Conservation (phyloP, 2,329 filamentous ascomycete genomes). For the Fusarium liriodendri region DNA sequence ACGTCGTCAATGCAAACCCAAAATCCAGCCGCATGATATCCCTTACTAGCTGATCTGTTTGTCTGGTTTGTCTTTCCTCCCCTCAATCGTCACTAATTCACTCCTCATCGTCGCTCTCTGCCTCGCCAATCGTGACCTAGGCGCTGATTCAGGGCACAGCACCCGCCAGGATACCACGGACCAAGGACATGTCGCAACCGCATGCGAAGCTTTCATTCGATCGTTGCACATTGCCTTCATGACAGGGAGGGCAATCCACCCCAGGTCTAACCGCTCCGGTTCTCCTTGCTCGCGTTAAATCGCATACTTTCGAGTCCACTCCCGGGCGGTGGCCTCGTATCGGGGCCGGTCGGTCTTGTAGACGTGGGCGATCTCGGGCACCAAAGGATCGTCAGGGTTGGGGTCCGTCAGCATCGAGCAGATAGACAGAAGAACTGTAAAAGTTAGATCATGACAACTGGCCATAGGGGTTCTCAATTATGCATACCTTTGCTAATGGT, state of each 20-base stretch:
- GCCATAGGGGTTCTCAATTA: constrained; percentile 33
- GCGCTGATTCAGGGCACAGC: constrained; percentile 33
- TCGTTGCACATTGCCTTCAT: constrained; percentile 43
- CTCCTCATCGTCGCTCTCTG: constrained; percentile 42
- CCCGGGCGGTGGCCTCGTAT: constrained; percentile 95
- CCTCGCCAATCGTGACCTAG: constrained; percentile 38
- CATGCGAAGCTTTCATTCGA: constrained; percentile 42
- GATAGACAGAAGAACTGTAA: constrained; percentile 93
- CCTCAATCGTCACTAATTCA: constrained; percentile 36
- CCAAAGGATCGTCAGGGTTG: constrained; percentile 98
- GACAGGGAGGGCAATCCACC: constrained; percentile 43
- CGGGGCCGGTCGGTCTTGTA: constrained; percentile 98
- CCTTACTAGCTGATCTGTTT: constrained; percentile 52
- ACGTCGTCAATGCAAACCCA: constrained; percentile 52
- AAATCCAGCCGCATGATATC: constrained; percentile 53
- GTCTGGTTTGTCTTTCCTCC: constrained; percentile 50
- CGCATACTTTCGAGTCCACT: constrained; percentile 99
- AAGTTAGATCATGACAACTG: constrained; percentile 11
- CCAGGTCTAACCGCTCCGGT: constrained; percentile 41
- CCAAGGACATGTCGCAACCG: constrained; percentile 39
- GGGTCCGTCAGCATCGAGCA: constrained; percentile 99
- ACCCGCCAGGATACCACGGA: constrained; percentile 24
- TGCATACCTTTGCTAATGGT: constrained; percentile 94
- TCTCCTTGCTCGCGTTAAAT: constrained; percentile 67
- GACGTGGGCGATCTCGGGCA: constrained; percentile 98